Conservation (phyloP, 148 eudicot species). For the Rhododendron henanense region DNA sequence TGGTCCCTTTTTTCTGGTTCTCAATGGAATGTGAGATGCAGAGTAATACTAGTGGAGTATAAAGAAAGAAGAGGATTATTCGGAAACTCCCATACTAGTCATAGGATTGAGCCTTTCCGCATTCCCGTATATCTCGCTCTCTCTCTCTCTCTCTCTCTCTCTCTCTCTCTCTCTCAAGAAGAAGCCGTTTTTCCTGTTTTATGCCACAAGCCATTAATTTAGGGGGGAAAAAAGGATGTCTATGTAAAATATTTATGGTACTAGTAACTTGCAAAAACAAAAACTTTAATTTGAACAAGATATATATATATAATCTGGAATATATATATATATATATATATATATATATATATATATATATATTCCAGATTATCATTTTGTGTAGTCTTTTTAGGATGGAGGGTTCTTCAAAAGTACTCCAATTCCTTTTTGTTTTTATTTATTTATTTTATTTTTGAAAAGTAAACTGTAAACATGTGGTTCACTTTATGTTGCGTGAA, state of each 20-base stretch:
- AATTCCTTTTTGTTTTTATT: no score
- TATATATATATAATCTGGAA: no score
- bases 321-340: no score
- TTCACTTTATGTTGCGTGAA: no score
- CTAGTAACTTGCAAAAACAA: neutral
- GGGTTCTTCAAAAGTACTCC: no score
- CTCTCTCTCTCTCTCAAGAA: neutral
- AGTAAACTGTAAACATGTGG: no score
- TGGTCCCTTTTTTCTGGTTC: conserved; percentile 1
- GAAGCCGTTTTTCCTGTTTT: conserved; percentile 5
- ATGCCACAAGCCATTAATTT: neutral
- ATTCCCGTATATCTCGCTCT: conserved; percentile 2
- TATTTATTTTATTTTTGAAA: no score
- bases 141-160: neutral
- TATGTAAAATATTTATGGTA: no score
- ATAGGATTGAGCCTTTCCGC: neutral
- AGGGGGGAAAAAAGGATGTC: neutral
- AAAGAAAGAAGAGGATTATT: neutral
- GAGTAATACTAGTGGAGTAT: neutral
- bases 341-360: no score
- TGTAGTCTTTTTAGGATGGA: no score
- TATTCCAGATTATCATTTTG: no score
- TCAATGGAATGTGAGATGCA: neutral
- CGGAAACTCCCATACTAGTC: neutral
- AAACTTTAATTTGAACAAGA: no score